Evolutionary conservation across 2,329 filamentous ascomycete species (phyloP).

Genomic region (Pseudopyrenochaeta lycopersici): DNA sequence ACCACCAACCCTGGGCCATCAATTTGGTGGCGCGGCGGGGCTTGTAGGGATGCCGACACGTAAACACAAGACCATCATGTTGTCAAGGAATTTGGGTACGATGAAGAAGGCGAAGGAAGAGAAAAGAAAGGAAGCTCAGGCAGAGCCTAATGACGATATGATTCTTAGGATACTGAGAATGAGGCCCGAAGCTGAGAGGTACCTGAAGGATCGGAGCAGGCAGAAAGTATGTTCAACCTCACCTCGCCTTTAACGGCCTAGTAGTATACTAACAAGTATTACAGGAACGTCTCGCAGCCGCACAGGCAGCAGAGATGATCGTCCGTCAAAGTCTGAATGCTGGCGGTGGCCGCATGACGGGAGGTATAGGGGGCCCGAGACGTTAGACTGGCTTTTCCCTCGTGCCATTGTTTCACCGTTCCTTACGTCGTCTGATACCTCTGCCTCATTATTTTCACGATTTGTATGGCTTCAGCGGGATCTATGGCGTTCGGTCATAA

Average conservation of each 20-base stretch:
- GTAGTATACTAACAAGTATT: constrained; percentile 1
- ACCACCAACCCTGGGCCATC: constrained; percentile 65
- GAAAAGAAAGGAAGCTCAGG: constrained; percentile 93
- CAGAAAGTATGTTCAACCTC: constrained; percentile 68
- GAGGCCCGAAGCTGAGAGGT: constrained; percentile 87
- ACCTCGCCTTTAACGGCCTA: background rate
- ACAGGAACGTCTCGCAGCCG: constrained; percentile 82
- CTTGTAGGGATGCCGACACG: constrained; percentile 69
- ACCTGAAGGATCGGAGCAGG: constrained; percentile 87
- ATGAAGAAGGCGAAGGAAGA: constrained; percentile 97
- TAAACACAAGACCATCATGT: constrained; percentile 75
- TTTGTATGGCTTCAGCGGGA: background rate
- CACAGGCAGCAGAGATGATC: constrained; percentile 91
- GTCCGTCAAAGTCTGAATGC: constrained; percentile 87
- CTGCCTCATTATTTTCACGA: constrained; percentile 10
- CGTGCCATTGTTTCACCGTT: constrained; percentile 1
- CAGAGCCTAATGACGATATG: constrained; percentile 97
- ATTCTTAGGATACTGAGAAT: constrained; percentile 94
- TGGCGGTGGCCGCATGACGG: constrained; percentile 62
- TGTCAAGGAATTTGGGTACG: constrained; percentile 91
- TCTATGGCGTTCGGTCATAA: no score
- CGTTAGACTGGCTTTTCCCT: constrained; percentile 9
- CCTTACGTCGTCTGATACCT: constrained; percentile 22
- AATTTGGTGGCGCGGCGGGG: constrained; percentile 61
- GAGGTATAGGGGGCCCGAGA: constrained; percentile 32